Evolutionary conservation across 257 asterid genomes (phyloP).

Genomic region (Gentiana straminea): DNA sequence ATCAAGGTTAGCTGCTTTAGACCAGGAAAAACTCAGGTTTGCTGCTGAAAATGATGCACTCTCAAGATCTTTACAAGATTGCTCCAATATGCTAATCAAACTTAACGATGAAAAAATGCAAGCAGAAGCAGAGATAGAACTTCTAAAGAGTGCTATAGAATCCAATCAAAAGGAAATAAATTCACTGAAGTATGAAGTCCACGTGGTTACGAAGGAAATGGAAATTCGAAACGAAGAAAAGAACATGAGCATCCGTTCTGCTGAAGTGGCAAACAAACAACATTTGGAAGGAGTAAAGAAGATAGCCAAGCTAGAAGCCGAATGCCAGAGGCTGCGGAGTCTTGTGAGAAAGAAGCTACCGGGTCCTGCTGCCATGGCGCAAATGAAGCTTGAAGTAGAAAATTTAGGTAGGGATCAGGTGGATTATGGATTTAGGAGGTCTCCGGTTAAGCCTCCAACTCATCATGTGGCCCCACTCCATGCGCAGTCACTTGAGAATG

Average conservation of each 20-base stretch:
- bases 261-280: slow-evolving; percentile 89
- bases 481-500: slow-evolving; percentile 66
- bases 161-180: slow-evolving; percentile 67
- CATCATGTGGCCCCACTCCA: slow-evolving; percentile 40
- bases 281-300: slow-evolving; percentile 90
- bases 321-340: slow-evolving; percentile 90
- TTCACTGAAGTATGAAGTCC: slow-evolving; percentile 77
- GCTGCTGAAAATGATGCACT: slow-evolving; percentile 83
- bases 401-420: slow-evolving; percentile 66
- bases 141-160: slow-evolving; percentile 48
- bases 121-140: slow-evolving; percentile 72
- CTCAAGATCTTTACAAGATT: slow-evolving; percentile 83
- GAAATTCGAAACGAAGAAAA: slow-evolving; percentile 95
- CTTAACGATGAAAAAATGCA: slow-evolving; percentile 69
- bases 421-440: slow-evolving; percentile 61
- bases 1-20: slow-evolving; percentile 47
- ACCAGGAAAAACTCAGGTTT: slow-evolving; percentile 64
- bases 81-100: slow-evolving; percentile 73
- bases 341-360: slow-evolving; percentile 92
- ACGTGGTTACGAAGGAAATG: slow-evolving; percentile 66
- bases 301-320: slow-evolving; percentile 89
- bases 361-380: slow-evolving; percentile 98
- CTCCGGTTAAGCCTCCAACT: slow-evolving; percentile 70
- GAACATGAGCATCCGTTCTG: slow-evolving; percentile 80
- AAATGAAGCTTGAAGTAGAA: slow-evolving; percentile 95